Conservation (phyloP, 169 alveolate species). For the Cryptosporidium felis region DNA sequence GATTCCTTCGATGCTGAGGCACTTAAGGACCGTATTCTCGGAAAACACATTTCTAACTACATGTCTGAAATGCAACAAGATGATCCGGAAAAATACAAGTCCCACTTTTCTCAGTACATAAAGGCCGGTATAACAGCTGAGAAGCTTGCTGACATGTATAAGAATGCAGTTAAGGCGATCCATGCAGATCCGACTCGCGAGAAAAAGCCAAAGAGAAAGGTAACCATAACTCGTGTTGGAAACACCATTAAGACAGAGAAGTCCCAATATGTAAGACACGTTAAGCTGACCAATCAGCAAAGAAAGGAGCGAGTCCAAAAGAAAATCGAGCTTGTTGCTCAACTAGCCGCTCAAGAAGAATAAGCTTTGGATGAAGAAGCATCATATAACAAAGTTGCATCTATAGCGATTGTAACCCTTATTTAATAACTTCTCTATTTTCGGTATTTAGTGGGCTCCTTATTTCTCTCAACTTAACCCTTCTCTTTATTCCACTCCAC, state of each 20-base stretch:
- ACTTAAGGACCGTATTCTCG: slow-evolving; percentile 97
- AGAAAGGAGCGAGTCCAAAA: slow-evolving; percentile 92
- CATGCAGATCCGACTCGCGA: slow-evolving; percentile 90
- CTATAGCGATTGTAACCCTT: slow-evolving; percentile 42
- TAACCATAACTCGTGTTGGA: slow-evolving; percentile 84
- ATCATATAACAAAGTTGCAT: slow-evolving; percentile 42
- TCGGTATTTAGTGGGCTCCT: no score
- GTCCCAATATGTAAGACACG: slow-evolving; percentile 91
- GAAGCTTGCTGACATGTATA: slow-evolving; percentile 95
- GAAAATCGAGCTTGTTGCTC: slow-evolving; percentile 88
- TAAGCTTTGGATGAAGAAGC: slow-evolving; percentile 5
- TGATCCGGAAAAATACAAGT: slow-evolving; percentile 93
- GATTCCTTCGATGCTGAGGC: slow-evolving; percentile 95
- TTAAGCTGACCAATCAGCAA: slow-evolving; percentile 89
- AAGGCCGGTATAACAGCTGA: slow-evolving; percentile 92
- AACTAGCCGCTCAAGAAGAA: slow-evolving; percentile 60
- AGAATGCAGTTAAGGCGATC: slow-evolving; percentile 95
- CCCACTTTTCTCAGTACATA: slow-evolving; percentile 94
- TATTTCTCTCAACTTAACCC: no score
- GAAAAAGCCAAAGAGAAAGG: slow-evolving; percentile 83
- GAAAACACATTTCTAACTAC: slow-evolving; percentile 96
- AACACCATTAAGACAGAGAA: slow-evolving; percentile 84
- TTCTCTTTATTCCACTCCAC: no score
- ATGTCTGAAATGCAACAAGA: slow-evolving; percentile 95
- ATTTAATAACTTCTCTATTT: no score